Base-by-base conservation (phyloP, 148 eudicot species). In the Pharnaceum exiguum region DNA sequence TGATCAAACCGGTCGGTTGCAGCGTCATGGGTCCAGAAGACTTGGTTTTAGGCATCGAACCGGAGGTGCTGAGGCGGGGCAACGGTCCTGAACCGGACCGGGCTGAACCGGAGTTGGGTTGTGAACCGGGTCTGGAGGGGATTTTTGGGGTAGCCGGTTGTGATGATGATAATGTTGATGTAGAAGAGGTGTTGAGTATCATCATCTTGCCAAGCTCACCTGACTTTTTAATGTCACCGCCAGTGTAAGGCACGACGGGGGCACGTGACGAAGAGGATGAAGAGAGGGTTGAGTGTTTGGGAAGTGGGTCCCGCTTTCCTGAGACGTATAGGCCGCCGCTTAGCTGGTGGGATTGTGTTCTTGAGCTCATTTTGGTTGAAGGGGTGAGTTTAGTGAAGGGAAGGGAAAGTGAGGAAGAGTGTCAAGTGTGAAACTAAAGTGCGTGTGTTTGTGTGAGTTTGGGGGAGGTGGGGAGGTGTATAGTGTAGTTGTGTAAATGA, bases 151-250 rank as follows among this genome's bases (percentile, higher is more conserved):
- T n/a, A 73, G 83, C 1, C 69, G 77, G 24, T 23, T 50, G 48
- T 2, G 64, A 16, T 45, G 63, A 47, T 26, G 65, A 43, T 2
- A 60, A 16, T 45, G 63, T 44, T 26, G 65, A 66, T 31, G 70
- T 51, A 49, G 57, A 26, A 37, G 82, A 40, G 32, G 83, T 52
- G 62, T 86, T 88, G 66, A 89, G 86, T n/a, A n/a, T n/a, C n/a
- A n/a, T n/a, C 97, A 90, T 90, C 40, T 78, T 90, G 0, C 89
- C 97, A 29, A 90, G 87, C 31, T 87, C 95, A 46, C 95, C 95
- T 58, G 97, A 90, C 29, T 72, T 81, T 56, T 87, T 81, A 49
- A 90, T 51, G 66, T 86, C 89, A 30, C 87, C 95, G 67, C 89
- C 95, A 65, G 91, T 90, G 86, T 84, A 86, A 3, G 87, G 87